Evolutionary conservation across 2,329 filamentous ascomycete species (phyloP).

Genomic region (Venturia effusa): DNA sequence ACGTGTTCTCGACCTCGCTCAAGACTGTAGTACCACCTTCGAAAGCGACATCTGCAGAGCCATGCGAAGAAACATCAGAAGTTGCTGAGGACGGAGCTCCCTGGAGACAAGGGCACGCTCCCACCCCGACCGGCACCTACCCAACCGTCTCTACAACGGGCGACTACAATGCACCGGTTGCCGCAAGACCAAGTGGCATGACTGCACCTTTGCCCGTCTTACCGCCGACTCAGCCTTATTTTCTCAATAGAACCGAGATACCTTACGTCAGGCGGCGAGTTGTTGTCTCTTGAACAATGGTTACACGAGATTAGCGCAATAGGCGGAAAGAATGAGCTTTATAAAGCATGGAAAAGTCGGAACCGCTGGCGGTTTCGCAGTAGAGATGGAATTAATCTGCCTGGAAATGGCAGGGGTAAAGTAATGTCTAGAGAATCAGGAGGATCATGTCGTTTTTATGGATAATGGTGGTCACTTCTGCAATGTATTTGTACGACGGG

Average conservation of each 20-base stretch:
- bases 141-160: background rate
- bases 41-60: background rate
- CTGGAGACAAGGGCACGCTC: background rate
- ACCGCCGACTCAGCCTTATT: slow-evolving; percentile 1
- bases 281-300: background rate
- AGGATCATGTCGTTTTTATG: background rate
- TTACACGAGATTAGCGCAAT: background rate
- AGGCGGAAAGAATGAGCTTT: background rate
- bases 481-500: background rate
- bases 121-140: background rate
- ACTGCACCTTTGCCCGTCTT: slow-evolving; percentile 8
- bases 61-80: background rate
- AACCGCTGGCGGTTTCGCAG: background rate
- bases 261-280: background rate
- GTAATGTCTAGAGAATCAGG: background rate
- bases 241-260: slow-evolving; percentile 4
- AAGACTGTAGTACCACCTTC: background rate
- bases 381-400: background rate
- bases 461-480: background rate
- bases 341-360: background rate
- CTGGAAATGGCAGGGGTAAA: background rate
- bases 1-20: background rate
- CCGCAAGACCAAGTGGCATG: slow-evolving; percentile 8
- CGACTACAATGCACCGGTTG: background rate
- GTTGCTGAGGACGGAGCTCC: background rate